Percentiles rank a stretch among this genome's conserved stretches.
phyloP scores from a whole-genome alignment of 768 basidiomycete species.

The Russula brevipes region DNA sequence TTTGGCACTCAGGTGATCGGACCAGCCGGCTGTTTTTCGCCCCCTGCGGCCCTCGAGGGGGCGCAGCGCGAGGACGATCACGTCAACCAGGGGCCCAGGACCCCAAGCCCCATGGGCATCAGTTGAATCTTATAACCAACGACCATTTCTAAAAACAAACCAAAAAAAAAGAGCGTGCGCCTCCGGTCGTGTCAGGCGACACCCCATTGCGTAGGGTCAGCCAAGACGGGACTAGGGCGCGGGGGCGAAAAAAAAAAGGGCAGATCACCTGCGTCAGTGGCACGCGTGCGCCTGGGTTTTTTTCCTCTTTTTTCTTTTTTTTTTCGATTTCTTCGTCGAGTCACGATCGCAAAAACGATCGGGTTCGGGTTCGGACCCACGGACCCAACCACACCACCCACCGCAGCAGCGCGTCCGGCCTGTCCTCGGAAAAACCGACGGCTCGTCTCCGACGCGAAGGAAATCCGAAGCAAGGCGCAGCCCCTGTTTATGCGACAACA shows the following conservation, averaged over 20 bases:
- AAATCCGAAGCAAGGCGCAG: conserved; percentile 1
- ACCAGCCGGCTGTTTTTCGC: neutral
- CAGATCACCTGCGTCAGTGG: neutral
- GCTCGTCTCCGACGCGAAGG: conserved; percentile 20
- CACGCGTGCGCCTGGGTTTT: neutral
- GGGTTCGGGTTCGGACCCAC: too few species aligned
- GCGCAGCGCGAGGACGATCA: conserved; percentile 12
- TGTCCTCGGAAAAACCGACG: conserved; percentile 21
- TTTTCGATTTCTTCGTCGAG: neutral
- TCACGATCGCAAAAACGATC: neutral
- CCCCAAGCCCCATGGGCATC: neutral
- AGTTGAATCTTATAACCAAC: neutral
- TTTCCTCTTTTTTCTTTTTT: too few species aligned
- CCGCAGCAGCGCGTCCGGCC: too few species aligned
- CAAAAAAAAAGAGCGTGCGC: neutral
- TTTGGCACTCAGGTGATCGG: conserved; percentile 18
- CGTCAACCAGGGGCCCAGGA: conserved; percentile 2
- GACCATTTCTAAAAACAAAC: neutral
- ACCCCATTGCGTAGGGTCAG: neutral
- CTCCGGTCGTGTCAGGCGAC: neutral
- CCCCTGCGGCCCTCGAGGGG: too few species aligned
- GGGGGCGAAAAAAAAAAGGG: conserved; percentile 1
- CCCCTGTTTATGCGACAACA: conserved; percentile 4
- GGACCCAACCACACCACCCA: too few species aligned
- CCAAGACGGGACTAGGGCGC: conserved; percentile 6